Evolutionary conservation across 2,329 filamentous ascomycete species (phyloP).

Genomic region (Aureobasidium sp.): DNA sequence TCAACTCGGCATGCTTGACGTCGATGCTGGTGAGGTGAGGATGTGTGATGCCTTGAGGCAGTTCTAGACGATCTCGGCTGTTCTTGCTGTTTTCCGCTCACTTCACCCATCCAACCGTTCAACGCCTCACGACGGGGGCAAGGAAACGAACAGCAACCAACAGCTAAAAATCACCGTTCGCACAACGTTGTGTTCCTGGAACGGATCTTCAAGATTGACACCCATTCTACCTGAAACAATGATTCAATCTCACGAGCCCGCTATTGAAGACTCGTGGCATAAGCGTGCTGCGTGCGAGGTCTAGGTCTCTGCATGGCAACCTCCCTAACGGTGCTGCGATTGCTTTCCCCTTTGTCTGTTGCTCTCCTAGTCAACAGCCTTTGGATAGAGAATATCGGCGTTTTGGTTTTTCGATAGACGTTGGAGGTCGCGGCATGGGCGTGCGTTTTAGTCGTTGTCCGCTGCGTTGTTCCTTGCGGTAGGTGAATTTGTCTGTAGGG

Average conservation of each 20-base stretch:
- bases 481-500: neutral
- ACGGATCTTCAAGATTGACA: neutral
- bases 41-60: neutral
- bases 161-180: neutral
- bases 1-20: neutral
- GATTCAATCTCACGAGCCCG: neutral
- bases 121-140: neutral
- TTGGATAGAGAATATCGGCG: neutral
- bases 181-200: neutral
- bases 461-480: neutral
- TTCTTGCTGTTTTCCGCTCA: neutral
- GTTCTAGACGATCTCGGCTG: neutral
- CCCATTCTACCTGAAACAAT: neutral
- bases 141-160: conserved; percentile 5
- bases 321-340: neutral
- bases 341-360: neutral
- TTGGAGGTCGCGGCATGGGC: neutral
- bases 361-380: no score
- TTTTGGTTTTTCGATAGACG: neutral
- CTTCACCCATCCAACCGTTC: neutral
- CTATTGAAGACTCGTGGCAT: neutral
- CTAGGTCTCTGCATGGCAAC: neutral
- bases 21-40: neutral
- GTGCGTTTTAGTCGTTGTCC: neutral
- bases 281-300: neutral